These are phyloP conservation scores for Musa troglodytarum DNA, from an alignment of 176 grass and related monocot genomes.

Conservation along the genomic window DNA sequence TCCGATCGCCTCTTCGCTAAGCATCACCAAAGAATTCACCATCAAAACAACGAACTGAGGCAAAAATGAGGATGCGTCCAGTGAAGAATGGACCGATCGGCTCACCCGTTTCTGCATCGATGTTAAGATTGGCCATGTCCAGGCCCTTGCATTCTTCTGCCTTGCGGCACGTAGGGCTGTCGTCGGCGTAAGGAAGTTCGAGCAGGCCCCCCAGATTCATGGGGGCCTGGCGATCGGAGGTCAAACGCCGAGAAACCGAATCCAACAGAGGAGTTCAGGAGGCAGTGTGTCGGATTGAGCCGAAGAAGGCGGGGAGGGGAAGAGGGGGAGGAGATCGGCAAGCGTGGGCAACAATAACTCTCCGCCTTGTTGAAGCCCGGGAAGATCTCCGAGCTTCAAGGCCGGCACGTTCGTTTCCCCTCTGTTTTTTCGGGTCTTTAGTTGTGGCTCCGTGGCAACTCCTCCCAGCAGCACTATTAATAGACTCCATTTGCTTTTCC, in stretches of 20 bases:
- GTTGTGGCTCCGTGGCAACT: background rate
- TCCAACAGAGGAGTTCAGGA: background rate
- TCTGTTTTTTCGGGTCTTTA: background rate
- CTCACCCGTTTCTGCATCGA: conserved; percentile 3
- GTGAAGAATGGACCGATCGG: no score
- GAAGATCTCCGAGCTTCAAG: background rate
- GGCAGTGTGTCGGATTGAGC: no score
- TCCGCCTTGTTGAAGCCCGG: background rate
- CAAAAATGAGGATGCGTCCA: background rate
- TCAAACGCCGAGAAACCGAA: background rate
- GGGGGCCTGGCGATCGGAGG: background rate
- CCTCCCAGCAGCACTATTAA: background rate
- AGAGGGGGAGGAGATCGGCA: background rate
- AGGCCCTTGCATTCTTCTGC: background rate
- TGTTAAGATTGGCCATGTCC: background rate
- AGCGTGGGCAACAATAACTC: background rate
- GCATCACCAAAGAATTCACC: background rate
- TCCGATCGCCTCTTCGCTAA: conserved; percentile 62
- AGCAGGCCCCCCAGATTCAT: conserved; percentile 1
- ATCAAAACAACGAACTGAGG: background rate
- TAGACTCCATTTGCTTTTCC: background rate
- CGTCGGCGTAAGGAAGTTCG: background rate
- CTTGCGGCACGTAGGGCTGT: background rate
- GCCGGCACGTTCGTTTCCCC: background rate
- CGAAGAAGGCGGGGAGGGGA: background rate